Evolutionary conservation across 2,329 filamentous ascomycete genomes (phyloP), one percentile per base, ranked within the genome.

Genomic region (Aspergillus sp.): DNA sequence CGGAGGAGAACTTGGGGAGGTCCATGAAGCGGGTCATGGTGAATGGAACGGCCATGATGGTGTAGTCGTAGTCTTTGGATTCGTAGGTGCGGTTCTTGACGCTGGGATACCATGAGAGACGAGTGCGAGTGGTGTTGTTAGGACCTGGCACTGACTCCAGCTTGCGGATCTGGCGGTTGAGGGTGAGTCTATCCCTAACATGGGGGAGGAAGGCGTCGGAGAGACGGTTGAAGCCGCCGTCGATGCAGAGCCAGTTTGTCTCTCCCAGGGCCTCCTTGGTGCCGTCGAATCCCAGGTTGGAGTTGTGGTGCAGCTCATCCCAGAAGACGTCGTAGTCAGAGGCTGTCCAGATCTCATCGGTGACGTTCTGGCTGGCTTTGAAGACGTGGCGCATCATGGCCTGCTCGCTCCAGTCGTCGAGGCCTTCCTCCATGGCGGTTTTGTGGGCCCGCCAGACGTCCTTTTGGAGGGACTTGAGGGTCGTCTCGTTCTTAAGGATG

Each of bases 21-120:
- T 76, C 66, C 74, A 73, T 74, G 55, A 73, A 73, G 30, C 72
- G 69, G 17, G 73, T 68, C 49, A 74, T 62, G 22, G 74, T 76
- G 47, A 77, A 70, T 0, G 74, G 74, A 0, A 71, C 70, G 7
- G 71, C 71, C 62, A 75, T 74, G 42, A 77, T 68, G 2, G 73
- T 65, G 55, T 76, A 76, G 53, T 77, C 74, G 34, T 74, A 77
- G 1, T 65, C 62, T n/a, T 72, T 69, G 4, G 64, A 62, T 30
- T 68, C 61, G 38, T 47, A 62, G 13, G 65, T 68, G n/a, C 63
- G 61, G 39, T 68, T 65, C 2, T 48, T 57, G 22, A 62, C 50
- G 17, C 42, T 58, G n/a, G 64, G 64, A 44, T 62, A 67, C 66
- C 66, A 68, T 3, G 62, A 67, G 3, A 68, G 47, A 9, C 58